Conservation (phyloP, 495 filamentous ascomycete species). For the Podospora anserina region DNA sequence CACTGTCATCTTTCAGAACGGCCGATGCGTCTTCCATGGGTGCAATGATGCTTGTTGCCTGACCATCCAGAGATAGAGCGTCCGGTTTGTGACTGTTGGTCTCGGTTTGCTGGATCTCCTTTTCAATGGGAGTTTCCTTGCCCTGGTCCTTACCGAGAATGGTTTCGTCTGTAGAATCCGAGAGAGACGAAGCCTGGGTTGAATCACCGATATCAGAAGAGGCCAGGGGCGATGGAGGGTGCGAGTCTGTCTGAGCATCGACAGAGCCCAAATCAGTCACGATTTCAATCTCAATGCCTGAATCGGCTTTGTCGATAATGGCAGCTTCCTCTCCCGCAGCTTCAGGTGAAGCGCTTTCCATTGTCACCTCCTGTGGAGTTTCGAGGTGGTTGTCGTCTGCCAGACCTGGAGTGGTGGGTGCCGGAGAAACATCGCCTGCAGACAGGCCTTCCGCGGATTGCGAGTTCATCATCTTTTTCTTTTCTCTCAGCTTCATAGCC, state of each 20-base stretch:
- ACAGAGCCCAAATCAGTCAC: conserved; percentile 37
- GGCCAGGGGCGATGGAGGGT: conserved; percentile 47
- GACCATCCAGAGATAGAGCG: conserved; percentile 5
- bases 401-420: conserved; percentile 16
- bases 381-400: conserved; percentile 12
- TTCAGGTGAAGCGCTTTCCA: not conserved
- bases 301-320: conserved; percentile 33
- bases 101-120: not conserved
- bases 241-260: conserved; percentile 46
- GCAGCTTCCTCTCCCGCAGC: conserved; percentile 5
- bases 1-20: not conserved
- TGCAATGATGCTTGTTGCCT: not conserved
- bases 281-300: conserved; percentile 38
- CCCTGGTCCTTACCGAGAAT: conserved; percentile 31
- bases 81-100: not conserved
- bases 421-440: conserved; percentile 18
- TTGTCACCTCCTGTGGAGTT: conserved; percentile 3
- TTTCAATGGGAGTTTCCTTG: not conserved
- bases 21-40: not conserved
- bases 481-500: conserved; percentile 78
- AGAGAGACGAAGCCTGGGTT: conserved; percentile 54
- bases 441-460: conserved; percentile 18
- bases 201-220: conserved; percentile 50
- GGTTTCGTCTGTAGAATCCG: conserved; percentile 54
- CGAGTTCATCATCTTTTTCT: conserved; percentile 60